Evolutionary conservation across 1,139 yeast species (phyloP), one percentile per base, ranked within the genome.

Genomic region (Blastobotrys capitulatus): DNA sequence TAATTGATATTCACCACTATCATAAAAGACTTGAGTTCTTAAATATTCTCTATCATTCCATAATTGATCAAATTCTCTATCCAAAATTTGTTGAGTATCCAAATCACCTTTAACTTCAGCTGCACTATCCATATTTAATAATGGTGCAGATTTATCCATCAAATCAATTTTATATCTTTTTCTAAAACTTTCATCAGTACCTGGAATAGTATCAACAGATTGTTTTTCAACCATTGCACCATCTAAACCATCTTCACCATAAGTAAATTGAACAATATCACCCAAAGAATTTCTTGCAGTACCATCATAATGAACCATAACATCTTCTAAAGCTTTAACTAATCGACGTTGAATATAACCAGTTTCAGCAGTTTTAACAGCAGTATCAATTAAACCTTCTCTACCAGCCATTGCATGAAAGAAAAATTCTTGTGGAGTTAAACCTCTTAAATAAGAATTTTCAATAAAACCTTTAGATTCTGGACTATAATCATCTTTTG

Each of bases 391-490:
- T 68, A 92, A 80, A 80, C 99, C 99, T 75, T 92, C 99, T 79
- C 99, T 88, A 78, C 99, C 99, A 62, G 98, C 98, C 98, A 94
- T 94, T 49, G 98, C 98, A 69, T 94, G 99, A 85, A 92, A 92
- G 67, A 94, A 94, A 70, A 94, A 94, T 69, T 94, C 98, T 71
- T 92, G 98, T 37, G 99, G 99, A 15, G 98, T 92, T 64, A 94
- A 77, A 39, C 99, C 99, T 76, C 98, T 83, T 65, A 92, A 77
- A 64, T 92, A 94, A 12, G 98, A 94, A 65, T 94, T 94, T 70
- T 92, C 98, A 58, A 94, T 95, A 62, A 94, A 94, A 57, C 99
- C 99, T 67, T 89, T 88, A 3, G 97, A 89, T 70, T 92, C 98
- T 29, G 98, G 97, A 50, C 96, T 86, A 68, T 92, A 92, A 68